phyloP scores from a whole-genome alignment of 192 early-diverging fungal species.

The Backusella morwellensis region DNA sequence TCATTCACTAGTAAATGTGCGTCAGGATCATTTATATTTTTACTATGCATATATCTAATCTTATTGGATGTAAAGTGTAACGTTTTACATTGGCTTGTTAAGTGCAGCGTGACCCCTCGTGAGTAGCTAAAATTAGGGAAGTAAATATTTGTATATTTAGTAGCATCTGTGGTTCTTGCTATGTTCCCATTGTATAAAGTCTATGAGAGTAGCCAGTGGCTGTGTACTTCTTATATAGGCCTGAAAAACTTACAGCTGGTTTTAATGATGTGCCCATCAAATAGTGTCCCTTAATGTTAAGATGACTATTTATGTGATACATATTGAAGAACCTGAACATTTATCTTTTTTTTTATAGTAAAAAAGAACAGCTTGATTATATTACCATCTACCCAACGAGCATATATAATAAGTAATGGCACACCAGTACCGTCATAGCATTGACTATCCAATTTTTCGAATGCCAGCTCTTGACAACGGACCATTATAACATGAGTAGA shows the following conservation, averaged over 20 bases:
- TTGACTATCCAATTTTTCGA: no score
- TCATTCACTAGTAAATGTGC: neutral
- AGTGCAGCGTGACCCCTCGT: neutral
- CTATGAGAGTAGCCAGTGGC: neutral
- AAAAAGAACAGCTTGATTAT: no score
- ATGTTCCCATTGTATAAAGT: neutral
- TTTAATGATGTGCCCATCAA: neutral
- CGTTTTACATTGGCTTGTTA: neutral
- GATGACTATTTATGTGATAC: neutral
- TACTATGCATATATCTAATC: neutral
- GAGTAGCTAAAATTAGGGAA: neutral
- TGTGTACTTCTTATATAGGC: neutral
- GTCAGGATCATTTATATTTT: neutral
- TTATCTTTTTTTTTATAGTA: neutral
- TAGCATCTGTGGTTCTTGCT: neutral
- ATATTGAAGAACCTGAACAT: neutral
- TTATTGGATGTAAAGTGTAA: neutral
- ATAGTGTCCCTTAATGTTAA: neutral
- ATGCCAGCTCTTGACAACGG: no score
- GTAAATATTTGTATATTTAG: neutral
- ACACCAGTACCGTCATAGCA: no score
- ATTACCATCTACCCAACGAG: no score
- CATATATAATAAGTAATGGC: no score
- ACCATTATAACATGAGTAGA: no score
- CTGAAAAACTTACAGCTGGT: neutral